phyloP scores from a whole-genome alignment of 352 stramenopile genomes.

The Phytophthora fragariaefolia region DNA sequence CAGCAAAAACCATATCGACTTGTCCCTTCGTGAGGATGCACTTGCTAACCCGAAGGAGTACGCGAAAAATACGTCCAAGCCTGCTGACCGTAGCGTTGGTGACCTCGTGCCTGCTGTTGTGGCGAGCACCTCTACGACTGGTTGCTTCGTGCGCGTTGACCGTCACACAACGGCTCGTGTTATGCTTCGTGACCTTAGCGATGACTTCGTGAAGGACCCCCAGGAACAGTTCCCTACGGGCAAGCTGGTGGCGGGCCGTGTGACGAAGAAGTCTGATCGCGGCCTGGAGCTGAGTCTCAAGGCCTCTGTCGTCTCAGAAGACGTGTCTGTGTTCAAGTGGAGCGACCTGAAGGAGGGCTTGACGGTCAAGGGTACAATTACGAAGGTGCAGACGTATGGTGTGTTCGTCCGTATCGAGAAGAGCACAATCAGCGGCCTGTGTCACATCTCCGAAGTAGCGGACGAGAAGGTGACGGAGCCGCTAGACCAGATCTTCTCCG shows the following conservation, averaged over 20 bases:
- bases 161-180: conserved; percentile 89
- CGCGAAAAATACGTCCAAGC: conserved; percentile 40
- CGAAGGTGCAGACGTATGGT: conserved; percentile 95
- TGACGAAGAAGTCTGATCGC: conserved; percentile 88
- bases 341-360: conserved; percentile 90
- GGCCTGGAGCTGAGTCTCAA: conserved; percentile 95
- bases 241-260: conserved; percentile 95
- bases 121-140: conserved; percentile 90
- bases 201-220: conserved; percentile 95
- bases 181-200: conserved; percentile 95
- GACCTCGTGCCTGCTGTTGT: conserved; percentile 93
- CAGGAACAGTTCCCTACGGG: conserved; percentile 88
- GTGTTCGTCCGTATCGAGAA: conserved; percentile 97
- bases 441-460: conserved; percentile 96
- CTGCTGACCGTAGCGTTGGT: conserved; percentile 57
- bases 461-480: conserved; percentile 95
- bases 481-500: conserved; percentile 93
- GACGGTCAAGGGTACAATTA: conserved; percentile 96
- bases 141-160: conserved; percentile 95
- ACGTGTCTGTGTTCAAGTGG: conserved; percentile 85
- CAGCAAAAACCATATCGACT: conserved; percentile 62
- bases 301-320: conserved; percentile 93
- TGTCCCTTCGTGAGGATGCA: conserved; percentile 77
- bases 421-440: conserved; percentile 95
- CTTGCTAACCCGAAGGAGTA: conserved; percentile 64